Percentiles rank a stretch among this genome's conserved stretches.
Conservation (phyloP, 768 basidiomycete species). For the Hygrophorus russula region DNA sequence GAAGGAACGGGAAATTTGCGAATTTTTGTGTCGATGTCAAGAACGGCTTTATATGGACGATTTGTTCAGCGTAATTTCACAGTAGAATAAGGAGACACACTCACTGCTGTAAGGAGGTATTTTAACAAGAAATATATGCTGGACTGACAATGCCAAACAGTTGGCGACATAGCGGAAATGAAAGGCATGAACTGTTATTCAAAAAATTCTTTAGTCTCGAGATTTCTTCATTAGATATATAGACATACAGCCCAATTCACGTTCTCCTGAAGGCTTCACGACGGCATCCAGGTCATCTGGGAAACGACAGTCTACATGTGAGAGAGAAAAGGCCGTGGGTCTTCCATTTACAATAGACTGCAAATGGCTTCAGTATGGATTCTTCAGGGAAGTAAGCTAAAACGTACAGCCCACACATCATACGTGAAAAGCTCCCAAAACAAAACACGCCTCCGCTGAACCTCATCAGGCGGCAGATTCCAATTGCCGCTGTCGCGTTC, state of each 20-base stretch:
- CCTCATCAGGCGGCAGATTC: constrained; percentile 32
- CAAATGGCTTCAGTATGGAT: not conserved
- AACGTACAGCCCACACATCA: constrained; percentile 37
- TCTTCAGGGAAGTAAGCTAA: not conserved
- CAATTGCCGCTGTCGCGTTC: constrained; percentile 41
- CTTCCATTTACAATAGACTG: constrained; percentile 41
- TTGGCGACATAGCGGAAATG: constrained; percentile 32
- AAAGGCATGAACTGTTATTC: constrained; percentile 29
- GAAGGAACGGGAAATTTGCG: constrained; percentile 37
- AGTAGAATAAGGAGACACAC: too few species aligned
- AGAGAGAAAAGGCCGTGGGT: constrained; percentile 33
- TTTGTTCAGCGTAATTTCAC: too few species aligned
- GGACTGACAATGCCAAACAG: constrained; percentile 31
- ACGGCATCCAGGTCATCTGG: constrained; percentile 31
- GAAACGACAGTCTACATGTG: constrained; percentile 40
- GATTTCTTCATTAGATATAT: not conserved
- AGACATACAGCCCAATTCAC: constrained; percentile 32
- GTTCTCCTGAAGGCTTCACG: constrained; percentile 20
- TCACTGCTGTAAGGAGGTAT: constrained; percentile 22
- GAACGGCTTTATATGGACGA: constrained; percentile 17
- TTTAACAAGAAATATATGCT: constrained; percentile 28
- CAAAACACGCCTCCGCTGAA: constrained; percentile 32
- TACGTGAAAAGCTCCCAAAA: constrained; percentile 45
- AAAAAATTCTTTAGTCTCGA: not conserved
- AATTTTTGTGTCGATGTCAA: constrained; percentile 40